Conservation (phyloP, 306 rosid genomes). For the Chamaecrista fasciculata region DNA sequence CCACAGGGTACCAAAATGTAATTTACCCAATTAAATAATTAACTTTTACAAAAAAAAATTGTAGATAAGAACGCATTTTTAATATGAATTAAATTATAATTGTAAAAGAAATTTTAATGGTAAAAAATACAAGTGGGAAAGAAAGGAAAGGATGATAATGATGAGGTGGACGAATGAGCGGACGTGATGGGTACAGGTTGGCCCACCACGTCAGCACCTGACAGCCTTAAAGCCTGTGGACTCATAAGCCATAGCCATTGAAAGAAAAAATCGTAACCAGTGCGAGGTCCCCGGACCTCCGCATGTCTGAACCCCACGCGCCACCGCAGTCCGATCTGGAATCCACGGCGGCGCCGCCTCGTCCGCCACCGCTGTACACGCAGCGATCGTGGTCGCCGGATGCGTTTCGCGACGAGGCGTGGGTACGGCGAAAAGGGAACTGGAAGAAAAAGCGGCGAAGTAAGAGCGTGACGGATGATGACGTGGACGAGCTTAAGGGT, state of each 20-base stretch:
- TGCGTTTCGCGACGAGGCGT: conserved; percentile 73
- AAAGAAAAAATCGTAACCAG: no score
- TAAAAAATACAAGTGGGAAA: not conserved
- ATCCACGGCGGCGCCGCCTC: conserved; percentile 24
- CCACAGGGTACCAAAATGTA: no score
- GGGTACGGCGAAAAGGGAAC: conserved; percentile 80
- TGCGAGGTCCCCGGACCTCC: conserved; percentile 93
- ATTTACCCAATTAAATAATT: no score
- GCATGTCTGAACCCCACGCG: conserved; percentile 45
- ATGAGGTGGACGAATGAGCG: conserved; percentile 66
- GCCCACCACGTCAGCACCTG: conserved; percentile 31
- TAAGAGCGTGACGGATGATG: conserved; percentile 90
- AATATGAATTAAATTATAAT: no score
- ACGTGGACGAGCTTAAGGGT: conserved; percentile 86
- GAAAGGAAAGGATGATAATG: conserved; percentile 38
- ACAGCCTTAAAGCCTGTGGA: conserved; percentile 18
- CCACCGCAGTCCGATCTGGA: not conserved
- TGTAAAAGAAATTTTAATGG: no score
- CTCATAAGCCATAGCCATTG: conserved; percentile 45
- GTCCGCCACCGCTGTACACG: conserved; percentile 76
- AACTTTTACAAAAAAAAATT: no score
- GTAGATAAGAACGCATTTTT: no score
- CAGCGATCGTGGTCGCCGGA: conserved; percentile 95
- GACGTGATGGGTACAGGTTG: conserved; percentile 20
- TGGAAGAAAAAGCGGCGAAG: conserved; percentile 62